phyloP scores from a whole-genome alignment of 2,329 filamentous ascomycete species.

The Fusarium nisikadoi region DNA sequence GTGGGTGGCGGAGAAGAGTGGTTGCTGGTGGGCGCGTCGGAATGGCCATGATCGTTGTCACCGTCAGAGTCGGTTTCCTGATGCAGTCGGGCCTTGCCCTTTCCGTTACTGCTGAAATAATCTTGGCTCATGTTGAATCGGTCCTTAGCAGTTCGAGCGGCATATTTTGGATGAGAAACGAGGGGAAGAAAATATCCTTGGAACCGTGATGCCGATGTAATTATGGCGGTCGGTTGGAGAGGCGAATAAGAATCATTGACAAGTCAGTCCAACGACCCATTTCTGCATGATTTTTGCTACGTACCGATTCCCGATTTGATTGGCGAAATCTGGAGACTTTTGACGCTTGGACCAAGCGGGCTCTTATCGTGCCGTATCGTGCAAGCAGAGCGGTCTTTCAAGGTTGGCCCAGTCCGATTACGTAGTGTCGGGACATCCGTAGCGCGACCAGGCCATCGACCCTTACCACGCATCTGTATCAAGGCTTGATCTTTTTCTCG shows the following conservation, averaged over 20 bases:
- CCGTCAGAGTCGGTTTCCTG: conserved; percentile 44
- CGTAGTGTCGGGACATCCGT: conserved; percentile 34
- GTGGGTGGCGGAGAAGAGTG: conserved; percentile 41
- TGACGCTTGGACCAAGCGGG: conserved; percentile 25
- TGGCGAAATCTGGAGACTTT: conserved; percentile 35
- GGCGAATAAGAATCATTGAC: conserved; percentile 39
- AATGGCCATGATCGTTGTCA: conserved; percentile 38
- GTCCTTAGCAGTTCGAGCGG: conserved; percentile 41
- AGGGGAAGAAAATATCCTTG: conserved; percentile 25
- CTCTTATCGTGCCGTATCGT: conserved; percentile 44
- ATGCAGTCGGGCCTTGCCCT: conserved; percentile 60
- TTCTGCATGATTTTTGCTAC: conserved; percentile 49
- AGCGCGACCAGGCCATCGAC: conserved; percentile 19
- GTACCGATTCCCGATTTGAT: conserved; percentile 43
- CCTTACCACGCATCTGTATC: conserved; percentile 31
- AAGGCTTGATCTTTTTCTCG: conserved; percentile 16
- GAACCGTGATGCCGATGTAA: conserved; percentile 37
- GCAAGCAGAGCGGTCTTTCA: not conserved
- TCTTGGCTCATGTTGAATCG: conserved; percentile 68
- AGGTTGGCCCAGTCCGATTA: conserved; percentile 30
- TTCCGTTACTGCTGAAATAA: conserved; percentile 65
- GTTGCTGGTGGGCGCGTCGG: conserved; percentile 41
- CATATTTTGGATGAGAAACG: conserved; percentile 47
- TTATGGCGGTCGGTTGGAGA: conserved; percentile 34
- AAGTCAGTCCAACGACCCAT: conserved; percentile 37